These are phyloP conservation scores for Phanerodontia chrysosporium DNA, from an alignment of 768 basidiomycete genomes.

Conservation along the genomic window DNA sequence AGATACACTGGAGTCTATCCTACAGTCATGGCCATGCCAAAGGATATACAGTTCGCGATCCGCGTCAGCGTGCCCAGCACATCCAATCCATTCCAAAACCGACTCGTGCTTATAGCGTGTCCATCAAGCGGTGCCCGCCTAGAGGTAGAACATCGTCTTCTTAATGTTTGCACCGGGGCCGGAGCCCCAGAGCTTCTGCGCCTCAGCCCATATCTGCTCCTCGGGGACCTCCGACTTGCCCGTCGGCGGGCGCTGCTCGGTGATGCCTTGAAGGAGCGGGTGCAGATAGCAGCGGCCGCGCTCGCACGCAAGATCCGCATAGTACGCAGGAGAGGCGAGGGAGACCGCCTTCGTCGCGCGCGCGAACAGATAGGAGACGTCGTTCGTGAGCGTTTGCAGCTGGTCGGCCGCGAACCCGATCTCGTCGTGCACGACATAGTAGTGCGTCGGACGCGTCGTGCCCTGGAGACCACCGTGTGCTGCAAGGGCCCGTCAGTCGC, in stretches of 20 bases:
- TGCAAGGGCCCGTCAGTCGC: constrained; percentile 5
- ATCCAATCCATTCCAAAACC: background rate
- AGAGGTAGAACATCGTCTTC: constrained; percentile 79
- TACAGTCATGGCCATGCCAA: background rate
- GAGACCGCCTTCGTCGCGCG: constrained; percentile 54
- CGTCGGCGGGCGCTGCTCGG: constrained; percentile 14
- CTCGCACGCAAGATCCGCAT: constrained; percentile 49
- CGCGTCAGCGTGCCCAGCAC: background rate
- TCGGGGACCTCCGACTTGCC: constrained; percentile 28
- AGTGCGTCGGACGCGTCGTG: constrained; percentile 50
- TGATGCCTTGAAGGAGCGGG: constrained; percentile 41
- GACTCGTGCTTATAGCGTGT: background rate
- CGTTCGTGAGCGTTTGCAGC: constrained; percentile 52
- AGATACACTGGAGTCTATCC: background rate
- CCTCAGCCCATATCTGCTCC: constrained; percentile 54
- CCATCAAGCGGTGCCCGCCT: constrained; percentile 14
- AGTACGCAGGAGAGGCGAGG: constrained; percentile 41
- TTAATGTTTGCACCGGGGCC: constrained; percentile 54
- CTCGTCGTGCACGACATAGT: constrained; percentile 54
- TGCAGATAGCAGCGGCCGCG: constrained; percentile 50
- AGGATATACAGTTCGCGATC: background rate
- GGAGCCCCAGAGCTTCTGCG: constrained; percentile 46
- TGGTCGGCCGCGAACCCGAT: constrained; percentile 44
- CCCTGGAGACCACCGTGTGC: constrained; percentile 44
- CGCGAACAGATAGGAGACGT: constrained; percentile 52